These are phyloP conservation scores for Pilasporangium apinafurcum DNA, from an alignment of 352 stramenopile genomes.

Conservation along the genomic window DNA sequence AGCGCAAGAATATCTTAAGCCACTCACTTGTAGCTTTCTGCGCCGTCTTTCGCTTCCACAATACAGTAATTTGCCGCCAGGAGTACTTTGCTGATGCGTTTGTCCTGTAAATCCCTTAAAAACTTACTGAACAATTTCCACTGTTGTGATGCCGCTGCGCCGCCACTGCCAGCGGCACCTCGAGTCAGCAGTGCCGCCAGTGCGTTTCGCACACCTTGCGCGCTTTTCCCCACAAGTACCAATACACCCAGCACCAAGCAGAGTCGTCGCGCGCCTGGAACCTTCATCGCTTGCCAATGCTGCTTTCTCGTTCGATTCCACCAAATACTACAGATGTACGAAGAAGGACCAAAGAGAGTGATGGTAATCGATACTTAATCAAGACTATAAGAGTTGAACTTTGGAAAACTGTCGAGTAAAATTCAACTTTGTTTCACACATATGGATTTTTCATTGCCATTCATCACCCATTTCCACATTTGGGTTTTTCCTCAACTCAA, in stretches of 20 bases:
- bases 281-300: slow-evolving; percentile 7
- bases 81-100: slow-evolving; percentile 58
- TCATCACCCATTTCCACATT: too few relatives aligned
- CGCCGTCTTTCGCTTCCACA: slow-evolving; percentile 37
- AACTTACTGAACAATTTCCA: slow-evolving; percentile 76
- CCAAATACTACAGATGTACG: too few relatives aligned
- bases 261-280: slow-evolving; percentile 17
- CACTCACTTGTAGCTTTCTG: slow-evolving; percentile 50
- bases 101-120: slow-evolving; percentile 33
- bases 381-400: too few relatives aligned
- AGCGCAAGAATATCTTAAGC: slow-evolving; percentile 2
- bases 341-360: too few relatives aligned
- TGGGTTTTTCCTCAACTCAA: too few relatives aligned
- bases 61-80: slow-evolving; percentile 50
- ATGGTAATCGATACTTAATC: too few relatives aligned
- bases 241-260: slow-evolving; percentile 33
- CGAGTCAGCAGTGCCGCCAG: slow-evolving; percentile 8
- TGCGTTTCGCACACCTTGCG: slow-evolving; percentile 18
- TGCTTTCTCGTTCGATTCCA: too few relatives aligned
- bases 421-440: too few relatives aligned
- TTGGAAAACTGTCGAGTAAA: too few relatives aligned
- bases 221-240: slow-evolving; percentile 28
- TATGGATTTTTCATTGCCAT: too few relatives aligned
- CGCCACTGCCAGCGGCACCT: slow-evolving; percentile 7
- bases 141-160: slow-evolving; percentile 9